Evolutionary conservation across 1,284 basidiomycete genomes (phyloP).

Genomic region (Cyathus olla): DNA sequence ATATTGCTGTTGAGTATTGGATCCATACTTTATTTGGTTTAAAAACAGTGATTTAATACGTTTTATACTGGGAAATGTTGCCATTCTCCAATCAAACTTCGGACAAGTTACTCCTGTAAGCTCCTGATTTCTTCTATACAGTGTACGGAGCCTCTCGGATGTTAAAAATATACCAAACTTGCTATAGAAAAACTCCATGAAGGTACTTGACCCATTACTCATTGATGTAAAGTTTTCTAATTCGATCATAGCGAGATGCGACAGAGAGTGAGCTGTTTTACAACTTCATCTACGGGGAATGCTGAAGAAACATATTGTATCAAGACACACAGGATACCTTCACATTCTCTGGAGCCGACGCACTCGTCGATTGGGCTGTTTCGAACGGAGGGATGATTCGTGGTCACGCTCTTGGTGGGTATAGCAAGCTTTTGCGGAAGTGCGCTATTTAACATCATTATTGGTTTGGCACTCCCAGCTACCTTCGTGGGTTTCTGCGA

Average conservation of each 20-base stretch:
- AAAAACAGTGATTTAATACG: not conserved
- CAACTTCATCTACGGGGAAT: not conserved
- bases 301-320: not conserved
- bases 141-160: not conserved
- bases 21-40: too few relatives aligned
- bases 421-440: not conserved
- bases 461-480: slow-evolving; percentile 62
- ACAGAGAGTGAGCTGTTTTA: slow-evolving; percentile 19
- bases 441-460: not conserved
- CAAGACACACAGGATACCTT: slow-evolving; percentile 23
- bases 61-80: slow-evolving; percentile 31
- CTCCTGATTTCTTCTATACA: not conserved
- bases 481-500: slow-evolving; percentile 54
- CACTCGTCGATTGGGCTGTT: slow-evolving; percentile 57
- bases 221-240: not conserved
- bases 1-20: slow-evolving; percentile 30
- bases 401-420: slow-evolving; percentile 56
- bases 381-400: slow-evolving; percentile 58
- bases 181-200: slow-evolving; percentile 43
- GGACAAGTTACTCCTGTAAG: slow-evolving; percentile 46
- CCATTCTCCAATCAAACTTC: slow-evolving; percentile 43
- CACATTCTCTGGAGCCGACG: slow-evolving; percentile 52
- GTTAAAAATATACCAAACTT: not conserved
- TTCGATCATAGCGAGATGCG: slow-evolving; percentile 26
- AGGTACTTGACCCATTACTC: slow-evolving; percentile 14